Percentiles rank a stretch among this genome's conserved stretches.
Conservation (phyloP, 2,329 filamentous ascomycete species). For the Rhytidhysteron rufulum region DNA sequence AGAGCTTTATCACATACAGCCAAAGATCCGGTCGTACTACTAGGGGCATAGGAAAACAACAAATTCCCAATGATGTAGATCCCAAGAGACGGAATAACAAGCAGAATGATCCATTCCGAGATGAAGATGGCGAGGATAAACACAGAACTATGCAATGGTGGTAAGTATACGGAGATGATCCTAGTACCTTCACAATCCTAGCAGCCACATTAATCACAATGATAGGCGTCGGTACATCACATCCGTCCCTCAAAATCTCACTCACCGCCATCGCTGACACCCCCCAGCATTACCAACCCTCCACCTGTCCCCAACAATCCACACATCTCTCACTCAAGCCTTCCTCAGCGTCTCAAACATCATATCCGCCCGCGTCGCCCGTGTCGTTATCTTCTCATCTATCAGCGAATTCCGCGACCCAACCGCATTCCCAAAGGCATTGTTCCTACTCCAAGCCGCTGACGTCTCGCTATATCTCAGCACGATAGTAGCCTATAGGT, state of each 20-base stretch:
- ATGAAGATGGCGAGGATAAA: conserved; percentile 40
- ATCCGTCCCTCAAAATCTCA: neutral
- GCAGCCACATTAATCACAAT: conserved; percentile 61
- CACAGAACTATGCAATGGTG: conserved; percentile 50
- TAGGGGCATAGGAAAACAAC: too few relatives aligned
- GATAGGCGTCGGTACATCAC: conserved; percentile 56
- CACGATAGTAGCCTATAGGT: conserved; percentile 64
- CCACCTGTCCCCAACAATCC: conserved; percentile 13
- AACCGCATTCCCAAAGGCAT: conserved; percentile 57
- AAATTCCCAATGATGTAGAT: too few relatives aligned
- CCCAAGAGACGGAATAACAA: neutral
- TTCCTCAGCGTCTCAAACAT: conserved; percentile 41
- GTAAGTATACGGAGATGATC: conserved; percentile 16
- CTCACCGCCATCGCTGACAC: neutral
- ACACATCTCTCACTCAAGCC: conserved; percentile 13
- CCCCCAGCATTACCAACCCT: conserved; percentile 26
- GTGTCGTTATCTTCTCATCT: conserved; percentile 64
- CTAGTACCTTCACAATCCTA: conserved; percentile 57
- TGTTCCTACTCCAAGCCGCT: conserved; percentile 56
- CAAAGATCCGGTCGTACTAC: too few relatives aligned
- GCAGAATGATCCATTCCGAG: conserved; percentile 19
- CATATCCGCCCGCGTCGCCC: conserved; percentile 64
- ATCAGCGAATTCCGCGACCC: conserved; percentile 62
- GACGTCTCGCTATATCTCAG: conserved; percentile 63
- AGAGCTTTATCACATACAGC: too few relatives aligned